Conservation (phyloP, 345 rosid species). For the Brassica napus region Da-Ae NC_063452.1:8349501-8350000, state of each 20-base stretch:
- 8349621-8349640: background rate
- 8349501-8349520: constrained; percentile 16
- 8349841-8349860: too few species aligned
- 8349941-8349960: too few species aligned
- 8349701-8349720: background rate
- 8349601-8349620: background rate
- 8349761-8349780: too few species aligned
- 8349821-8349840: too few species aligned
- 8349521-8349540: constrained; percentile 23
- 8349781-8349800: too few species aligned
- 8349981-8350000: too few species aligned
- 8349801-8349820: too few species aligned
- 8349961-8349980: too few species aligned
- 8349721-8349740: background rate
- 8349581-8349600: background rate
- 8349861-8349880: too few species aligned
- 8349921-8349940: too few species aligned
- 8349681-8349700: background rate
- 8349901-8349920: too few species aligned
- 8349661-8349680: background rate
- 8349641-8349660: background rate
- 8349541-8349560: background rate
- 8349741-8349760: background rate
- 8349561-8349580: background rate
- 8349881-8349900: too few species aligned